Percentiles rank a stretch among this genome's conserved stretches.
Conservation (phyloP, 1,139 yeast species). For the Hanseniaspora gamundiae region DNA sequence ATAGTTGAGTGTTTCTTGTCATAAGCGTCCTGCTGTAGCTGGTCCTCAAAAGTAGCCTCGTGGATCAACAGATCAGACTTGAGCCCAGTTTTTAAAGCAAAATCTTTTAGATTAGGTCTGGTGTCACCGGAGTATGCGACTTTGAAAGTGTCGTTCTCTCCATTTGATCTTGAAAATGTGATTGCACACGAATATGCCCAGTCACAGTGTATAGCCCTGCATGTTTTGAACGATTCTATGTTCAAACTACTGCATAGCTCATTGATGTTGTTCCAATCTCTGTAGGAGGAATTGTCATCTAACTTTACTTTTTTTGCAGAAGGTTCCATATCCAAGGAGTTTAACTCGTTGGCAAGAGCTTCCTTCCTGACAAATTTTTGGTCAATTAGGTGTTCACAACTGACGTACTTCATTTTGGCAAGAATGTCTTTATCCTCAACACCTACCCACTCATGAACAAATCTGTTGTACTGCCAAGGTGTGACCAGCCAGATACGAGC, state of each 20-base stretch:
- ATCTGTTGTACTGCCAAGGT: constrained; percentile 66
- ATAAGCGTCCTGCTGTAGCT: constrained; percentile 65
- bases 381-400: constrained; percentile 51
- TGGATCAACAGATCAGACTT: constrained; percentile 74
- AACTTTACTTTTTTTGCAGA: constrained; percentile 20
- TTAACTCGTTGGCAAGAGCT: constrained; percentile 24
- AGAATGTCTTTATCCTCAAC: constrained; percentile 37
- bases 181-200: constrained; percentile 70
- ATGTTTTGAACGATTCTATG: constrained; percentile 35
- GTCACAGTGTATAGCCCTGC: constrained; percentile 75
- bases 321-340: constrained; percentile 18
- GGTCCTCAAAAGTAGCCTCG: constrained; percentile 86
- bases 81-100: constrained; percentile 47
- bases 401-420: constrained; percentile 40
- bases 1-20: constrained; percentile 83
- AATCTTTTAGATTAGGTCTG: constrained; percentile 56
- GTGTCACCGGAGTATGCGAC: constrained; percentile 93
- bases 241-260: constrained; percentile 21
- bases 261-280: constrained; percentile 16
- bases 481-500: constrained; percentile 42
- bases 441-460: constrained; percentile 58
- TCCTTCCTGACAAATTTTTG: constrained; percentile 22
- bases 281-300: constrained; percentile 15
- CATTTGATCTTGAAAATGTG: constrained; percentile 29
- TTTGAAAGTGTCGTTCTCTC: constrained; percentile 33